A percentile compares a stretch with the other conserved stretches of the same genome.
Evolutionary conservation across 257 asterid genomes (phyloP).

Genomic region (Ilex aquifolium): DNA sequence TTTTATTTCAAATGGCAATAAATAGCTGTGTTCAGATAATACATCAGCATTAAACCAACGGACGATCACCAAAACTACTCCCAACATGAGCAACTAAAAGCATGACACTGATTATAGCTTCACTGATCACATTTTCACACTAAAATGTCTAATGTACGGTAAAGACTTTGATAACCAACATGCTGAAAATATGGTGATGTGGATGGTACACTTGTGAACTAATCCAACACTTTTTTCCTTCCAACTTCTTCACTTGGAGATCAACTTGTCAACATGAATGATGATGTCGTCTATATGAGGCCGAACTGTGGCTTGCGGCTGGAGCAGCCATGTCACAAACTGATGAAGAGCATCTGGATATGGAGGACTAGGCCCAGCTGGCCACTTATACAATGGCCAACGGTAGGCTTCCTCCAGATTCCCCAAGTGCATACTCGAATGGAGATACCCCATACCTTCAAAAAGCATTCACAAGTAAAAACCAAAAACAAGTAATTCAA

Average conservation of each 20-base stretch:
- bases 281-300: slow-evolving; percentile 79
- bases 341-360: slow-evolving; percentile 93
- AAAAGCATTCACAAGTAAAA: slow-evolving; percentile 10
- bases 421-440: slow-evolving; percentile 87
- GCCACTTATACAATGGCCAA: slow-evolving; percentile 95
- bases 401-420: slow-evolving; percentile 96
- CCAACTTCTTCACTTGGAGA: slow-evolving; percentile 51
- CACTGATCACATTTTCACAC: too few species aligned
- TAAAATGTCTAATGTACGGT: too few species aligned
- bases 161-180: neutral
- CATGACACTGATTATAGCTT: neutral
- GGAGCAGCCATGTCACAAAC: slow-evolving; percentile 97
- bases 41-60: neutral
- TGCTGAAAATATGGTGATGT: slow-evolving; percentile 6
- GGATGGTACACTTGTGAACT: slow-evolving; percentile 11
- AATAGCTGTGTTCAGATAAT: too few species aligned
- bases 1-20: too few species aligned
- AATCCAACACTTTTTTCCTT: slow-evolving; percentile 2
- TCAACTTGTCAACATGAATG: slow-evolving; percentile 86
- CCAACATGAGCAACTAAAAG: too few species aligned
- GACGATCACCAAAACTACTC: too few species aligned
- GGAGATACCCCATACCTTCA: slow-evolving; percentile 94
- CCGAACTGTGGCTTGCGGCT: slow-evolving; percentile 86
- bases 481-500: neutral
- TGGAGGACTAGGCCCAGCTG: slow-evolving; percentile 73